phyloP scores from a whole-genome alignment of 768 basidiomycete genomes.

The Rhodotorula paludigena region DNA sequence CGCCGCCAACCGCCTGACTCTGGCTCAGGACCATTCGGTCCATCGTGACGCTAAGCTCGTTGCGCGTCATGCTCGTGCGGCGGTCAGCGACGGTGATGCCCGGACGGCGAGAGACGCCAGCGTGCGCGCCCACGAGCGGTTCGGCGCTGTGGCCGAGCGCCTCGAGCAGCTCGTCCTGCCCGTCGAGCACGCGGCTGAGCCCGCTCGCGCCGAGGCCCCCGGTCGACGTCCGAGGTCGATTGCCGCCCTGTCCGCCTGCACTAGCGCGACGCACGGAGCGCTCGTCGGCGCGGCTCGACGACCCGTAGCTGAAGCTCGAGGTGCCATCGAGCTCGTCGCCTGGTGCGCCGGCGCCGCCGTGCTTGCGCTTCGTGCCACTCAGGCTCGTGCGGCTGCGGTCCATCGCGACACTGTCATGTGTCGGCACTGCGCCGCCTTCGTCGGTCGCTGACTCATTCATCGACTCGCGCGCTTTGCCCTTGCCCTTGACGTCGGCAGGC shows the following conservation, averaged over 20 bases:
- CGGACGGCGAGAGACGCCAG: too few relatives aligned
- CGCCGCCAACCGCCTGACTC: too few relatives aligned
- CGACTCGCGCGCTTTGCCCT: neutral
- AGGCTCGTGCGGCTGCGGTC: neutral
- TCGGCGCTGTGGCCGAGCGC: neutral
- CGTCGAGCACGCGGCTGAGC: neutral
- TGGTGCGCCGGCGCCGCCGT: neutral
- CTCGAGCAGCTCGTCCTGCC: slow-evolving; percentile 15
- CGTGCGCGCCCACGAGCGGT: neutral
- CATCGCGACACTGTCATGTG: neutral
- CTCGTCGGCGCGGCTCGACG: neutral
- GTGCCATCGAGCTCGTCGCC: neutral
- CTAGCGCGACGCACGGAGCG: neutral
- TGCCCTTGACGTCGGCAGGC: neutral
- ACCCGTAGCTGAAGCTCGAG: too few relatives aligned
- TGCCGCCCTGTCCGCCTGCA: neutral
- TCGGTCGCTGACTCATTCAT: neutral
- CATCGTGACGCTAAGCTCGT: slow-evolving; percentile 56
- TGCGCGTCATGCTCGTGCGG: slow-evolving; percentile 24
- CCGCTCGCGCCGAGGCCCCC: neutral
- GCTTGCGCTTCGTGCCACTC: slow-evolving; percentile 15
- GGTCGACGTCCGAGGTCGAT: neutral
- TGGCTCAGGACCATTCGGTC: slow-evolving; percentile 60
- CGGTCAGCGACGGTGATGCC: neutral
- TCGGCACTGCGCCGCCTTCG: neutral